Evolutionary conservation across 208 protist species (phyloP), one percentile per base, ranked within the genome.

Genomic region (Trypanosoma melophagium): DNA sequence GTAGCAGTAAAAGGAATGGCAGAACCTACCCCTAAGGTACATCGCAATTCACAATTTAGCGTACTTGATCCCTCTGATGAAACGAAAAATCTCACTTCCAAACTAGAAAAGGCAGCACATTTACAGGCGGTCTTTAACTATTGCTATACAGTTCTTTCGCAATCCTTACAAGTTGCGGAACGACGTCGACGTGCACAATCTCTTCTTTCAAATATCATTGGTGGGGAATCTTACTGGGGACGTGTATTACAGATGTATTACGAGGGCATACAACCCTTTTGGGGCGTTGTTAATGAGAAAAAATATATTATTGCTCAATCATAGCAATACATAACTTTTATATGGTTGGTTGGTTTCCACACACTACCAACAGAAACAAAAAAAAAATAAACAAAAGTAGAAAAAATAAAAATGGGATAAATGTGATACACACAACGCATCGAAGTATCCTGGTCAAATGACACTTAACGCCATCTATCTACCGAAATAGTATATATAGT

Each of bases 61-160:
- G 60, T 84, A 1, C 54, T 84, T 41, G 74, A 84, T 55, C 79
- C 79, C 9, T 51, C 25, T 28, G 55, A 76, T 38, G 69, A 74
- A 40, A 58, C 56, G n/a, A 25, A 50, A 16, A 84, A 81, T 49
- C 52, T 81, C 1, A 80, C 71, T 0, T 56, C 66, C 9, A 41
- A 49, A 38, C 57, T 84, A 14, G 70, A 84, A 38, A 71, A 73
- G 19, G 66, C 67, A 21, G 55, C 64, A 16, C 71, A 74, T 44
- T 57, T 84, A 16, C 79, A 84, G 58, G 75, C 75, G 4, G 71
- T 84, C 16, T 84, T 84, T 50, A 80, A 80, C 41, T 84, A 84
- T 60, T 84, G 74, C 49, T 81, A 81, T 56, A 76, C 70, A 9
- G 79, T 71, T 9, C 54, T 84, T 14, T 79, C 69, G 17, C 74